A percentile compares a stretch with the other conserved stretches of the same genome.
Evolutionary conservation across 179 eudicot genomes (phyloP).

Genomic region (Gypsophila paniculata): DNA sequence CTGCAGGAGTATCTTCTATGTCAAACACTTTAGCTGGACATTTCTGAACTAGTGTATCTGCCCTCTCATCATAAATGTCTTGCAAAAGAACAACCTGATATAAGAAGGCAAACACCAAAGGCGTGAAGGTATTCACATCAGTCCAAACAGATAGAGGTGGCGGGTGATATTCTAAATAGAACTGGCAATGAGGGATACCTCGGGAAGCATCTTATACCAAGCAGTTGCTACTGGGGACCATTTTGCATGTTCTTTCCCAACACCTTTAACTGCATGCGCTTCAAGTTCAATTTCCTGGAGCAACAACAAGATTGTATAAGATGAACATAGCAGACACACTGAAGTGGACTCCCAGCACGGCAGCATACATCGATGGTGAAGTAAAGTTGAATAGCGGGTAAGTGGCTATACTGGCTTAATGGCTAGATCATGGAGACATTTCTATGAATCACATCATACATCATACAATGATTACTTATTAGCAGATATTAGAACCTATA

Average conservation of each 20-base stretch:
- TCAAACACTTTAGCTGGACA: conserved; percentile 81
- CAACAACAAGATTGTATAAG: background rate
- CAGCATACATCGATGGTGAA: background rate
- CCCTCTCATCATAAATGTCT: conserved; percentile 57
- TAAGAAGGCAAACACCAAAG: conserved; percentile 5
- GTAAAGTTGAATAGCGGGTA: background rate
- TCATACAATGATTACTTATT: background rate
- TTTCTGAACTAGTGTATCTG: conserved; percentile 58
- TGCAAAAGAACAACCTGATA: conserved; percentile 65
- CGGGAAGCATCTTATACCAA: conserved; percentile 96
- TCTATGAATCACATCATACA: background rate
- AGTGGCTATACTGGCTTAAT: background rate
- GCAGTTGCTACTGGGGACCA: conserved; percentile 99
- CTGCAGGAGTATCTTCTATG: conserved; percentile 78
- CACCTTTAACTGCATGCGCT: conserved; percentile 91
- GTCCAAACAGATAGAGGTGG: background rate
- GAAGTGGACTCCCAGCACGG: background rate
- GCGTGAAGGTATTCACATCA: background rate
- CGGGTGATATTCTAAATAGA: background rate
- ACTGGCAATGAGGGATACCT: conserved; percentile 41
- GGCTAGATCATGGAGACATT: background rate
- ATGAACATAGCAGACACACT: background rate
- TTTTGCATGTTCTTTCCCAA: conserved; percentile 92
- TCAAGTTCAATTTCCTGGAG: conserved; percentile 89
- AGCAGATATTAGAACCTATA: background rate